These are phyloP conservation scores for Xerocomus nothofagi DNA, from an alignment of 1,284 basidiomycete genomes.

Conservation along the genomic window DNA sequence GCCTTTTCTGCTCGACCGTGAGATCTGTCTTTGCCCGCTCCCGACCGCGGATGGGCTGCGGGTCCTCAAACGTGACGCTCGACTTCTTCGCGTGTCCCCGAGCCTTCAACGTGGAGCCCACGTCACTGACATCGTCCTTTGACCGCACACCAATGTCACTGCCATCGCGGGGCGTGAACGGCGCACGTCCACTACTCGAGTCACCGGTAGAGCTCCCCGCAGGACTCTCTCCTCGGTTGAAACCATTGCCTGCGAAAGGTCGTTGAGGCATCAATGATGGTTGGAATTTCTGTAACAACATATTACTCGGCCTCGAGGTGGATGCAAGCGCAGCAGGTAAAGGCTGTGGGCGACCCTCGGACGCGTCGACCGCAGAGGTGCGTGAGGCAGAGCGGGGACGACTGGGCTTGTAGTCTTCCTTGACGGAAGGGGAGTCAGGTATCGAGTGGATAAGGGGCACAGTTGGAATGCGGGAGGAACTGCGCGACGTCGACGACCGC, in stretches of 20 bases:
- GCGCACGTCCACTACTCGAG: slow-evolving; percentile 68
- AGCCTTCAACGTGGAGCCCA: slow-evolving; percentile 33
- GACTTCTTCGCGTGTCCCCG: slow-evolving; percentile 47
- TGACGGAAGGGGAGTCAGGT: slow-evolving; percentile 36
- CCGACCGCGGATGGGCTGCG: slow-evolving; percentile 24
- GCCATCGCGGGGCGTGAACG: slow-evolving; percentile 72
- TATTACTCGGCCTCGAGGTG: slow-evolving; percentile 11
- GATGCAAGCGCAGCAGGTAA: slow-evolving; percentile 9
- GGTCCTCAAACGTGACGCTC: slow-evolving; percentile 62
- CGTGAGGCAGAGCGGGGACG: slow-evolving; percentile 20
- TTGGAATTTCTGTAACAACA: slow-evolving; percentile 7
- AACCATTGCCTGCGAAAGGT: slow-evolving; percentile 48
- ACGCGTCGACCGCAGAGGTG: slow-evolving; percentile 8
- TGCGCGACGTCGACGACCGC: slow-evolving; percentile 24
- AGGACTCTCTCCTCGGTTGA: slow-evolving; percentile 56
- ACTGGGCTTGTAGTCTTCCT: slow-evolving; percentile 20
- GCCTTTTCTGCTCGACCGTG: slow-evolving; percentile 52
- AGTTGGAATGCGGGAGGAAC: slow-evolving; percentile 28
- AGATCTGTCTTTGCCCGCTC: slow-evolving; percentile 36
- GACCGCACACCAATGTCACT: slow-evolving; percentile 56
- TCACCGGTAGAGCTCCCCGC: slow-evolving; percentile 74
- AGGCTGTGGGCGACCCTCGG: slow-evolving; percentile 14
- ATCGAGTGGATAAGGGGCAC: slow-evolving; percentile 35
- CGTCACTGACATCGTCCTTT: slow-evolving; percentile 35
- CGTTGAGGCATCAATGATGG: slow-evolving; percentile 28